phyloP scores from a whole-genome alignment of 1,284 basidiomycete genomes.

The Hymenochaete sp. region DNA sequence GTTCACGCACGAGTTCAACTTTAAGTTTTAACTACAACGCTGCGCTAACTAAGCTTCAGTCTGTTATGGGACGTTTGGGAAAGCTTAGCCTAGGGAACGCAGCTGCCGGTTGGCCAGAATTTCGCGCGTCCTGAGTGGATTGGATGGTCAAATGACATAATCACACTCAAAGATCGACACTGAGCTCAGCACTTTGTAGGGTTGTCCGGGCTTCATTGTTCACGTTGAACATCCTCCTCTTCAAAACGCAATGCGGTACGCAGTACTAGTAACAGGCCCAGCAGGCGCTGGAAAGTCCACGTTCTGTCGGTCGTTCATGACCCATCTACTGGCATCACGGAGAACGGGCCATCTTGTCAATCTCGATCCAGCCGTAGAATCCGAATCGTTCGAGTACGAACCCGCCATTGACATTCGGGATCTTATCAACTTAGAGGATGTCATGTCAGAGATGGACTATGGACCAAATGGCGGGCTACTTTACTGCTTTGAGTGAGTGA shows the following conservation, averaged over 20 bases:
- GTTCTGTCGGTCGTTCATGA: slow-evolving; percentile 83
- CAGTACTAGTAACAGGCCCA: slow-evolving; percentile 82
- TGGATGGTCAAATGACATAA: too few relatives aligned
- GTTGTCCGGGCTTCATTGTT: too few relatives aligned
- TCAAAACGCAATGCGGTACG: slow-evolving; percentile 98
- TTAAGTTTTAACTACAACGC: too few relatives aligned
- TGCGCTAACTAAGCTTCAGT: too few relatives aligned
- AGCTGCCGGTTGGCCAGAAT: too few relatives aligned
- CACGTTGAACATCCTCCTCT: too few relatives aligned
- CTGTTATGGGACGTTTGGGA: too few relatives aligned
- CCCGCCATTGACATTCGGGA: slow-evolving; percentile 94
- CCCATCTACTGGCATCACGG: slow-evolving; percentile 79
- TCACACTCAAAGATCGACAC: too few relatives aligned
- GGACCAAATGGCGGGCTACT: slow-evolving; percentile 97
- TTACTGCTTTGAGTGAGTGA: slow-evolving; percentile 98
- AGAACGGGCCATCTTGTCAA: slow-evolving; percentile 92
- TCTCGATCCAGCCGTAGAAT: slow-evolving; percentile 91
- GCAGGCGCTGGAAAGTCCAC: slow-evolving; percentile 98
- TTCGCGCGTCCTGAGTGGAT: too few relatives aligned
- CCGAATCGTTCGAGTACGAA: slow-evolving; percentile 82
- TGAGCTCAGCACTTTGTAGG: too few relatives aligned
- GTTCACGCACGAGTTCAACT: background rate
- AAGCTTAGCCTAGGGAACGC: too few relatives aligned
- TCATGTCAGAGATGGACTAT: slow-evolving; percentile 92
- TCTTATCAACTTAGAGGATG: slow-evolving; percentile 88